These are phyloP conservation scores for Licmophora abbreviata DNA, from an alignment of 108 stramenopile genomes.

Conservation along the genomic window DNA sequence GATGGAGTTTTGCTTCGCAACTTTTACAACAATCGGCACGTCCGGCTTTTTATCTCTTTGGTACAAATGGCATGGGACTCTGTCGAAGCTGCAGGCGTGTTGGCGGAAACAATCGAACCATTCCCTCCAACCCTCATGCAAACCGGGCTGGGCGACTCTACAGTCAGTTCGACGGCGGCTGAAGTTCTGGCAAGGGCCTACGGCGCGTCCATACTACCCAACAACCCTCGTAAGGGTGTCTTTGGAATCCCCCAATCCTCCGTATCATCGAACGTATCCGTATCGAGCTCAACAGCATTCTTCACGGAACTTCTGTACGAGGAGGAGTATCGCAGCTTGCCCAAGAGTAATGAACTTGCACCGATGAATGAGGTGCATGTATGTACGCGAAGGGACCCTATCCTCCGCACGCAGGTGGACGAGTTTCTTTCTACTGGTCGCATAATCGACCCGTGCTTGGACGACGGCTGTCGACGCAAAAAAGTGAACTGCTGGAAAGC, in stretches of 20 bases:
- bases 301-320: conserved; percentile 44
- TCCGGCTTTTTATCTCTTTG: conserved; percentile 50
- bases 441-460: conserved; percentile 51
- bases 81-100: conserved; percentile 43
- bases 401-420: conserved; percentile 40
- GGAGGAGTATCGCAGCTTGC: conserved; percentile 29
- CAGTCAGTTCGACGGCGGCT: conserved; percentile 50
- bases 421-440: conserved; percentile 44
- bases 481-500: not conserved
- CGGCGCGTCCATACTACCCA: conserved; percentile 32
- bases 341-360: conserved; percentile 13
- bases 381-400: conserved; percentile 48
- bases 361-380: conserved; percentile 35
- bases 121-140: conserved; percentile 41
- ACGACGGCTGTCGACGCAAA: conserved; percentile 20
- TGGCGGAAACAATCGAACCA: conserved; percentile 37
- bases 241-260: conserved; percentile 12
- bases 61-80: conserved; percentile 76
- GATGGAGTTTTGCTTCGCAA: conserved; percentile 44
- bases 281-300: conserved; percentile 17
- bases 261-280: conserved; percentile 10
- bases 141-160: conserved; percentile 54
- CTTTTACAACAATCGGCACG: conserved; percentile 56
- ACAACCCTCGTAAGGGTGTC: conserved; percentile 29
- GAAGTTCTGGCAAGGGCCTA: conserved; percentile 61